A percentile compares a stretch with the other conserved stretches of the same genome.
Conservation (phyloP, 2,329 filamentous ascomycete genomes). For the Myriangium duriaei region DNA sequence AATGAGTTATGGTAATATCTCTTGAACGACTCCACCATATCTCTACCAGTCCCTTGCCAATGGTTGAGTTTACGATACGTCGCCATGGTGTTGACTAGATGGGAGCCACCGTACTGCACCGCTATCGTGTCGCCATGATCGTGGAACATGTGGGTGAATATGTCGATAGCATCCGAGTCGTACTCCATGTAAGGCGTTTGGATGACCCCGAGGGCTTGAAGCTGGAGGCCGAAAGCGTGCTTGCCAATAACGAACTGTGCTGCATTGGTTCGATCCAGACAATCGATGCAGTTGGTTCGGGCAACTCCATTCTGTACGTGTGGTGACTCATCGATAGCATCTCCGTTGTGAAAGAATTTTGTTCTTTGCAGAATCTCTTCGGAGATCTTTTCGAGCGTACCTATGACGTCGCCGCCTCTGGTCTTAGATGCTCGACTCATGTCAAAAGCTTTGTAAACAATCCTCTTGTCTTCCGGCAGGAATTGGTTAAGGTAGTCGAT, state of each 20-base stretch:
- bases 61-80: constrained; percentile 98
- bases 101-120: constrained; percentile 92
- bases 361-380: constrained; percentile 76
- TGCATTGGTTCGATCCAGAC: constrained; percentile 90
- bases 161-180: constrained; percentile 88
- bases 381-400: constrained; percentile 77
- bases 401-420: constrained; percentile 86
- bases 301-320: constrained; percentile 83
- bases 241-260: constrained; percentile 98
- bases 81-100: constrained; percentile 97
- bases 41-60: constrained; percentile 92
- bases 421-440: constrained; percentile 93
- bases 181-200: constrained; percentile 70
- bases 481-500: constrained; percentile 93
- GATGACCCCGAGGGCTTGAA: constrained; percentile 83
- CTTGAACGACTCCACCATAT: constrained; percentile 99
- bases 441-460: constrained; percentile 91
- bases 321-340: constrained; percentile 51
- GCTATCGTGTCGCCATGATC: constrained; percentile 97
- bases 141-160: constrained; percentile 95
- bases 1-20: constrained; percentile 99
- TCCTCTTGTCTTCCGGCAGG: constrained; percentile 68
- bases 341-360: constrained; percentile 90
- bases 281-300: constrained; percentile 96
- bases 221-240: constrained; percentile 77